These are phyloP conservation scores for Neofusicoccum parvum DNA, from an alignment of 2,329 filamentous ascomycete species.

Conservation along the genomic window DNA sequence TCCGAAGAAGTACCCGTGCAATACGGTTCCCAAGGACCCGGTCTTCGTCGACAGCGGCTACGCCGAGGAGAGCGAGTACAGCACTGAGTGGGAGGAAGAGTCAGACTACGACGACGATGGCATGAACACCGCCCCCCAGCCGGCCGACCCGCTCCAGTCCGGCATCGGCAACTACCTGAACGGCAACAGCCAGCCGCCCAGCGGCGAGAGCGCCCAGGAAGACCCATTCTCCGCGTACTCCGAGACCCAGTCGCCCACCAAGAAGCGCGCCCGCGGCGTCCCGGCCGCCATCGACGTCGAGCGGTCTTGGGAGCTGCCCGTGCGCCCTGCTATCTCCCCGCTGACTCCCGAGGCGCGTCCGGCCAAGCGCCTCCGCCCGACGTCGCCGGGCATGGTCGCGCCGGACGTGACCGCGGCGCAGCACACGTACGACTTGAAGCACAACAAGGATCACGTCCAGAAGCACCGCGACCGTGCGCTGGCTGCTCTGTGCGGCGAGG, in stretches of 20 bases:
- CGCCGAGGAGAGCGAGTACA: not conserved
- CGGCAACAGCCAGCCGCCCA: not conserved
- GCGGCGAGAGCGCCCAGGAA: not conserved
- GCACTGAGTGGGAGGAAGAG: not conserved
- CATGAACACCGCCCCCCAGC: not conserved
- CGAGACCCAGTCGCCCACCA: not conserved
- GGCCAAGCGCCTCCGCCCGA: too few species aligned
- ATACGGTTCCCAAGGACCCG: not conserved
- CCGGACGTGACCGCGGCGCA: not conserved
- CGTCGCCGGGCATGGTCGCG: too few species aligned
- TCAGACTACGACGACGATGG: not conserved
- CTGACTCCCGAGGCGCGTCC: not conserved
- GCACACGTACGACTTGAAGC: not conserved
- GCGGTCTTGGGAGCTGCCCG: not conserved
- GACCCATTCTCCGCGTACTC: not conserved
- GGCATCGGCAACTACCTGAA: not conserved
- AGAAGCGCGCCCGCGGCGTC: not conserved
- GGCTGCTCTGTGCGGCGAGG: slow-evolving; percentile 1
- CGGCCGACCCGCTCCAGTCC: too few species aligned
- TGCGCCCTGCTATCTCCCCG: not conserved
- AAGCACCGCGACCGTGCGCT: not conserved
- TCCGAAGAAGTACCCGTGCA: too few species aligned
- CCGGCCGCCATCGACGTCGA: not conserved
- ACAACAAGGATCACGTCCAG: not conserved
- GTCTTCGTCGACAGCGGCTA: not conserved